Base-by-base conservation (phyloP, 2,329 filamentous ascomycete genomes). In the Fusarium chaquense region DNA sequence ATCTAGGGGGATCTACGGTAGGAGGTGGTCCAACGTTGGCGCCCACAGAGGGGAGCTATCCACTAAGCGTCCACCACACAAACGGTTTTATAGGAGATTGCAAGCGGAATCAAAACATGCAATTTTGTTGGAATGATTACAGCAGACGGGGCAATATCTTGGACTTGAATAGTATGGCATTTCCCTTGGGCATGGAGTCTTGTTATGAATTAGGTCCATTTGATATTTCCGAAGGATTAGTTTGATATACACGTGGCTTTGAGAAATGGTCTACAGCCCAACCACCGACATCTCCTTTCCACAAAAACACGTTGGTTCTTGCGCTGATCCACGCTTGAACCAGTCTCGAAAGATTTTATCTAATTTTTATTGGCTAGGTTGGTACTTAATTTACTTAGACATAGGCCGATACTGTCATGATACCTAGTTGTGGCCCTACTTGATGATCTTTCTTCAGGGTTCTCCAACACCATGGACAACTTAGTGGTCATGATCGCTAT, bases 1-100 rank as follows among this genome's bases (percentile, higher is more conserved):
- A 64, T 67, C 69, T 61, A 60, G 67, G 65, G 55, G 68, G 49
- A 40, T 60, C 44, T 44, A 47, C 49, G 38, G 52, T 40, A 57
- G 24, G 59, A 65, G 43, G 65, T 69, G 60, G 60, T 65, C 60
- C 52, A 62, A 50, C 58, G 35, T 40, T 59, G 47, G 58, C 35
- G 47, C 11, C 20, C 30, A 28, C 28, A 49, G 64, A 63, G 49
- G 49, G 53, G 26, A 45, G 45, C 43, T 41, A 22, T 38, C 45
- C 38, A 62, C 40, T 59, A 36, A 28, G 20, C 28, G 20, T 28
- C n/a, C 24, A 49, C 40, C 24, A 49, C 20, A 30, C 15, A 45
- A 38, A 56, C 32, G 16, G 41, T 16, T 26, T 40, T 40, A 15
- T 24, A 50, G 30, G 35, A 45, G 28, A 43, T 63, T 40, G 24